Base-by-base conservation (phyloP, 1,139 yeast genomes). In the Blastobotrys proliferans region DNA sequence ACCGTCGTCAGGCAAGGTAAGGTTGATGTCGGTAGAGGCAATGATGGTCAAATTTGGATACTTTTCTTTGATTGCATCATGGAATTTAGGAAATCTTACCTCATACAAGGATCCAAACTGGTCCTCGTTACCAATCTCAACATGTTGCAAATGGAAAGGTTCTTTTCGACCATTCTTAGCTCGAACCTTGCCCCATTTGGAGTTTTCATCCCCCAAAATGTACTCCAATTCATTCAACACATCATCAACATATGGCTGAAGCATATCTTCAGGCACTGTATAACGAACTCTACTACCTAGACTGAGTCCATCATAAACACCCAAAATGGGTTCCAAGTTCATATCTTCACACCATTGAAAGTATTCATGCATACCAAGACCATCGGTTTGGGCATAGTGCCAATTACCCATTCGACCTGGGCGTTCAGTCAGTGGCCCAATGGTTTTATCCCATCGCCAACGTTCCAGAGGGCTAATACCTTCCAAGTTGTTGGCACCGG, bases 41-140 rank as follows among this genome's bases (percentile, higher is more conserved):
- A 31, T 16, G 3, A 41, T 8, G 3, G 27, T 25, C 6, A 41
- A 19, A 22, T 26, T 20, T 13, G 44, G 44, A 18, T 31, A 41
- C 37, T 41, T 32, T 6, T 36, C 34, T 11, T 36, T 30, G 17
- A 41, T 35, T 21, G 44, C 44, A 19, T 41, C 25, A 11, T 31
- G 28, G 24, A 36, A 36, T 11, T 11, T 6, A 20, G 26, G 24
- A 26, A 41, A 36, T 19, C 36, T 33, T 6, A 31, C 24, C 17
- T 36, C 40, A 11, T 27, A 33, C 22, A 19, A 24, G 3, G 24
- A 2, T 14, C 41, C 30, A 24, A 35, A 37, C 13, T 25, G 31
- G 28, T 41, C 36, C 24, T 41, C 44, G 13, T 41, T 41, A 14
- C 44, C 44, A 17, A 41, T 32, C 30, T 41, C 40, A 17, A 41